phyloP scores from a whole-genome alignment of 2,329 filamentous ascomycete genomes.

The Drechslera avenae region DNA sequence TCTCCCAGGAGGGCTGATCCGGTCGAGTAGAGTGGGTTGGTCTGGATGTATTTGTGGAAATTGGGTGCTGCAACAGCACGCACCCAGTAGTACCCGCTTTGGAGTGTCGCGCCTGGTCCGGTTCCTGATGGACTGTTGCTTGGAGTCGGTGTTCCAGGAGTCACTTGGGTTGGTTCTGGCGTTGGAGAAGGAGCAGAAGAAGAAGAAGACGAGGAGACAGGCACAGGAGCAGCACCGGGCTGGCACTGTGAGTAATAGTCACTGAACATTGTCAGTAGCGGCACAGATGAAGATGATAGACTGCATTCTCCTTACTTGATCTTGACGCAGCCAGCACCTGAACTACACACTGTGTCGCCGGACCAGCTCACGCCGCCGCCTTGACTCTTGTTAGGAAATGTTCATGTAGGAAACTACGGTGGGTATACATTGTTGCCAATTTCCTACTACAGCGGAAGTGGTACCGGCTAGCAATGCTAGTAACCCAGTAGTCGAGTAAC shows the following conservation, averaged over 20 bases:
- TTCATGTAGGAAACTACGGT: too few relatives aligned
- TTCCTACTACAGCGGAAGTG: conserved; percentile 31
- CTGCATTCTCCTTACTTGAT: conserved; percentile 30
- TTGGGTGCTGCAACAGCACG: conserved; percentile 63
- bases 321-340: conserved; percentile 37
- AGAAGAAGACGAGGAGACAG: conserved; percentile 14
- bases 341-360: conserved; percentile 34
- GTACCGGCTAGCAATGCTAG: conserved; percentile 32
- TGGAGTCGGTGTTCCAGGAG: conserved; percentile 22
- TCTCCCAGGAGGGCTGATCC: conserved; percentile 59
- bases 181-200: conserved; percentile 17
- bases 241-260: conserved; percentile 51
- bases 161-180: conserved; percentile 17
- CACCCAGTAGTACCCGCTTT: conserved; percentile 62
- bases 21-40: conserved; percentile 45
- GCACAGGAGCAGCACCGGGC: conserved; percentile 38
- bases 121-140: conserved; percentile 34
- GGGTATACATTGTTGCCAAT: conserved; percentile 44
- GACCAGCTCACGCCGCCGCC: conserved; percentile 37
- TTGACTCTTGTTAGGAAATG: conserved; percentile 14
- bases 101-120: conserved; percentile 54
- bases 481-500: conserved; percentile 19
- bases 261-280: conserved; percentile 22
- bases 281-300: not conserved
- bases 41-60: conserved; percentile 54